phyloP scores from a whole-genome alignment of 352 stramenopile genomes.

The Halophytophthora polymorphica region DNA sequence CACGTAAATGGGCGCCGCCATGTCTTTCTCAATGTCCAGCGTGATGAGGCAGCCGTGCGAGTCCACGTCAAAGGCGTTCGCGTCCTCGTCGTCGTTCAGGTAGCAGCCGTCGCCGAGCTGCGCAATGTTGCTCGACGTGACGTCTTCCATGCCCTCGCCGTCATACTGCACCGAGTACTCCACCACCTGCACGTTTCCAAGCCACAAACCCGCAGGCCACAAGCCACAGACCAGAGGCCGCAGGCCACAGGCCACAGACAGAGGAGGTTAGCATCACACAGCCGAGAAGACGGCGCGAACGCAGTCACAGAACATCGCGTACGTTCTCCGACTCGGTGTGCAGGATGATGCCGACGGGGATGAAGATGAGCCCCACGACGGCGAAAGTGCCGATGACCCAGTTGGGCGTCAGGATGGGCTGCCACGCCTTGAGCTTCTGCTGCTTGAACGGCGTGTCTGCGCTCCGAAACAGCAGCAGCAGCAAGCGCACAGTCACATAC shows the following conservation, averaged over 20 bases:
- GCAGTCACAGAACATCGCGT: not conserved
- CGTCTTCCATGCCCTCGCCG: slow-evolving; percentile 46
- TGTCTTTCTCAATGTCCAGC: slow-evolving; percentile 90
- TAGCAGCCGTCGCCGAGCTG: slow-evolving; percentile 58
- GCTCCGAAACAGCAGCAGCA: not conserved
- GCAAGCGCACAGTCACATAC: too few species aligned
- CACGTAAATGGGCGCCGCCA: slow-evolving; percentile 95
- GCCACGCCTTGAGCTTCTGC: slow-evolving; percentile 92
- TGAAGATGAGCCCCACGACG: slow-evolving; percentile 93
- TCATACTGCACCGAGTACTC: slow-evolving; percentile 91
- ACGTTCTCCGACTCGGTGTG: slow-evolving; percentile 86
- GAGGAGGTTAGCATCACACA: too few species aligned
- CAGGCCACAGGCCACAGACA: too few species aligned
- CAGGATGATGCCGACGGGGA: slow-evolving; percentile 91
- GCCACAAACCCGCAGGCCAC: too few species aligned
- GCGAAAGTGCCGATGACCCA: slow-evolving; percentile 95
- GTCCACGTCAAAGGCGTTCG: slow-evolving; percentile 61
- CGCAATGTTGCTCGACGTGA: slow-evolving; percentile 54
- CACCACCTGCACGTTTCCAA: slow-evolving; percentile 50
- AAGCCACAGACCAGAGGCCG: too few species aligned
- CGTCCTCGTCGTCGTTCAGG: slow-evolving; percentile 52
- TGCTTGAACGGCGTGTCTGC: slow-evolving; percentile 88
- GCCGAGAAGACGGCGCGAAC: too few species aligned
- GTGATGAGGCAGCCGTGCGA: slow-evolving; percentile 73
- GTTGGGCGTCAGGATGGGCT: slow-evolving; percentile 95